phyloP scores from a whole-genome alignment of 192 early-diverging fungal genomes.

The Dimargaris cristalligena region DNA sequence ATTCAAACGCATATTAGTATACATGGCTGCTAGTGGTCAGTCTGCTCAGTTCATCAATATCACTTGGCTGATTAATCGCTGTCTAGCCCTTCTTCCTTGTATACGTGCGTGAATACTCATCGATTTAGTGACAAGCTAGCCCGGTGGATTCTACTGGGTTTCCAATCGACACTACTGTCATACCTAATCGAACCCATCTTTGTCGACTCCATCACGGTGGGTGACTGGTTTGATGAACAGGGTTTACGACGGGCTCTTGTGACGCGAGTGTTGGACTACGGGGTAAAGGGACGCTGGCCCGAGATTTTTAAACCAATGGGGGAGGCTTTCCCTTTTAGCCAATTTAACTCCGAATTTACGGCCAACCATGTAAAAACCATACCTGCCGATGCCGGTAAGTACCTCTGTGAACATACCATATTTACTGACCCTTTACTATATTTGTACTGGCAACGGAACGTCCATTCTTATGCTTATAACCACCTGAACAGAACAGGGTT shows the following conservation, averaged over 20 bases:
- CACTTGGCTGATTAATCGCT: too few species aligned
- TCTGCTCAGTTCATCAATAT: too few species aligned
- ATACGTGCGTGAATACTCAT: too few species aligned
- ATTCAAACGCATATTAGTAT: too few species aligned
- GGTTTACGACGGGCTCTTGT: slow-evolving; percentile 51
- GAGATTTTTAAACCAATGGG: background rate
- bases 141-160: slow-evolving; percentile 67
- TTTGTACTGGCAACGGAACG: background rate
- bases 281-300: background rate
- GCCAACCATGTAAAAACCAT: background rate
- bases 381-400: slow-evolving; percentile 12
- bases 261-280: slow-evolving; percentile 21
- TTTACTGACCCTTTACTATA: background rate
- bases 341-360: too few species aligned
- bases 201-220: slow-evolving; percentile 40
- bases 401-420: slow-evolving; percentile 5
- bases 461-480: too few species aligned
- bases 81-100: too few species aligned
- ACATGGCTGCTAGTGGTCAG: too few species aligned
- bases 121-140: slow-evolving; percentile 92
- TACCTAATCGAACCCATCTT: slow-evolving; percentile 49
- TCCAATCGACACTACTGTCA: slow-evolving; percentile 52
- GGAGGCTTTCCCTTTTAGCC: background rate
- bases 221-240: slow-evolving; percentile 44
- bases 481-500: slow-evolving; percentile 14